A percentile compares a stretch with the other conserved stretches of the same genome.
Evolutionary conservation across 306 rosid species (phyloP).

Genomic region (Cucurbita pepo): DNA sequence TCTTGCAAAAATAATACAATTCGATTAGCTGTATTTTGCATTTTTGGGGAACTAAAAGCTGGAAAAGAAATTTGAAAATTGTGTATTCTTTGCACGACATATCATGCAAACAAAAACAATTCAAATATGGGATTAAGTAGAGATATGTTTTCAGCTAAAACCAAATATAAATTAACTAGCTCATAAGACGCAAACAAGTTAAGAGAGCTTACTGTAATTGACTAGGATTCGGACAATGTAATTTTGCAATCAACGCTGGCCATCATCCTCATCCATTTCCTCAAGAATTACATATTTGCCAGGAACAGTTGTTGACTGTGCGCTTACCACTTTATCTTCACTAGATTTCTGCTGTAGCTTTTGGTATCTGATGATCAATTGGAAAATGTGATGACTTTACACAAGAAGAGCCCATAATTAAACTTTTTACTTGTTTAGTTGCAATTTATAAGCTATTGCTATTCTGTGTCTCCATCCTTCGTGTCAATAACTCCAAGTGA

Average conservation of each 20-base stretch:
- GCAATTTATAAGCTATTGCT: neutral
- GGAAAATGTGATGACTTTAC: neutral
- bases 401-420: neutral
- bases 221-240: neutral
- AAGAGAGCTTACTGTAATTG: slow-evolving; percentile 17
- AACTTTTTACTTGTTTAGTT: neutral
- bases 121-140: neutral
- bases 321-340: slow-evolving; percentile 19
- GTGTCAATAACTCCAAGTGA: neutral
- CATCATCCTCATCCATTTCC: slow-evolving; percentile 63
- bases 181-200: neutral
- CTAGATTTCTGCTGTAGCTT: slow-evolving; percentile 43
- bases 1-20: neutral
- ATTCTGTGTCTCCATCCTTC: neutral
- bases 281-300: slow-evolving; percentile 84
- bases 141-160: neutral
- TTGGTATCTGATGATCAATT: slow-evolving; percentile 34
- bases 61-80: neutral
- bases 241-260: slow-evolving; percentile 16
- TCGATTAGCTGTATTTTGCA: too few relatives aligned
- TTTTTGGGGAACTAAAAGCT: neutral
- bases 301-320: slow-evolving; percentile 18
- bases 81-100: neutral
- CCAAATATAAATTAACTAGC: neutral
- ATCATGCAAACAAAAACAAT: neutral